Conservation (phyloP, 2,329 filamentous ascomycete genomes). For the Bipolaris oryzae region DNA sequence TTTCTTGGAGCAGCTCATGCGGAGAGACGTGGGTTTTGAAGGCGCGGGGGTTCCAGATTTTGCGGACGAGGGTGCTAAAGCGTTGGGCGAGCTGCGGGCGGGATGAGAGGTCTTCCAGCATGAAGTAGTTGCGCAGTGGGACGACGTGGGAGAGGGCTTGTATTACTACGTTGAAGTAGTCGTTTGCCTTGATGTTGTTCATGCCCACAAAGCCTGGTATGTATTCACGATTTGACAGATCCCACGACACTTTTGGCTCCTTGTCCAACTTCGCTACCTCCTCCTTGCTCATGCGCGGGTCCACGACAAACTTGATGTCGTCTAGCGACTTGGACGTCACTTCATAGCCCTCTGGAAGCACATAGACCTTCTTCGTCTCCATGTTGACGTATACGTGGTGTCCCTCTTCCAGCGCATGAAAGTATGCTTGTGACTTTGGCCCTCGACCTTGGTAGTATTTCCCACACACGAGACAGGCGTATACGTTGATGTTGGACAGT, state of each 20-base stretch:
- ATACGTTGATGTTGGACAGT: slow-evolving; percentile 97
- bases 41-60: slow-evolving; percentile 96
- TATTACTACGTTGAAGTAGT: slow-evolving; percentile 95
- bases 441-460: slow-evolving; percentile 96
- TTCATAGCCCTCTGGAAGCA: slow-evolving; percentile 95
- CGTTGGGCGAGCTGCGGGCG: slow-evolving; percentile 84
- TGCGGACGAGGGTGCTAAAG: slow-evolving; percentile 87
- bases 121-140: slow-evolving; percentile 87
- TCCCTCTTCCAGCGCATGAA: slow-evolving; percentile 90
- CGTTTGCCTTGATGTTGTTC: slow-evolving; percentile 99
- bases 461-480: slow-evolving; percentile 96
- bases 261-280: slow-evolving; percentile 83
- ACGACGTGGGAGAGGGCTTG: slow-evolving; percentile 89
- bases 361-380: slow-evolving; percentile 87
- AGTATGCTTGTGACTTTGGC: slow-evolving; percentile 94
- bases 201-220: slow-evolving; percentile 94
- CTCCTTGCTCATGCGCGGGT: slow-evolving; percentile 80
- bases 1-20: slow-evolving; percentile 94
- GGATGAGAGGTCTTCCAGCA: slow-evolving; percentile 79
- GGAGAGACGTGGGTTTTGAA: slow-evolving; percentile 98
- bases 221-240: slow-evolving; percentile 83
- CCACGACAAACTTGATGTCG: slow-evolving; percentile 97
- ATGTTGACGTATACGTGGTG: slow-evolving; percentile 99
- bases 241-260: slow-evolving; percentile 68
- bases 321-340: slow-evolving; percentile 93